Conservation (phyloP, 2,329 filamentous ascomycete genomes). For the Aspergillus oerlinghausenensis region DNA sequence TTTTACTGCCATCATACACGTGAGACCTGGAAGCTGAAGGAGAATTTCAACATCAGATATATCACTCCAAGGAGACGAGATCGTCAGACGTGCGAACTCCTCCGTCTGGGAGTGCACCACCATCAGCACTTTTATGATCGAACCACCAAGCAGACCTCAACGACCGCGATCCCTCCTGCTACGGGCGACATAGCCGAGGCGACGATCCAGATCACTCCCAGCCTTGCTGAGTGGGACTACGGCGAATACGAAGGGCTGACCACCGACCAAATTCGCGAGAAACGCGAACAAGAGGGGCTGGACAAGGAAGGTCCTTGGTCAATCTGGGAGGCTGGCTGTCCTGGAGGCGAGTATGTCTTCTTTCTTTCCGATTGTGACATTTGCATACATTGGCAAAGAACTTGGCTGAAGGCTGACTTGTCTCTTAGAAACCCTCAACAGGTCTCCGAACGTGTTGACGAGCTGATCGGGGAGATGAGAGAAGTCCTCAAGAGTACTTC, state of each 20-base stretch:
- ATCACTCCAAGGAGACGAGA: conserved; percentile 43
- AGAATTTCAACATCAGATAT: conserved; percentile 19
- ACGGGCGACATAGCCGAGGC: conserved; percentile 15
- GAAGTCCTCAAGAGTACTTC: conserved; percentile 2
- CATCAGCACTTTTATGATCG: not conserved
- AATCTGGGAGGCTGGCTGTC: conserved; percentile 57
- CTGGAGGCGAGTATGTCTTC: conserved; percentile 49
- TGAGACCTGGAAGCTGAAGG: not conserved
- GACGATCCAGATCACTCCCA: conserved; percentile 39
- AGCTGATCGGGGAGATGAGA: conserved; percentile 8
- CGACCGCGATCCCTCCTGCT: not conserved
- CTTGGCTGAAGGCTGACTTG: not conserved
- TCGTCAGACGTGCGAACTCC: conserved; percentile 46
- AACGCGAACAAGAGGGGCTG: conserved; percentile 45
- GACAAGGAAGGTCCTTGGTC: conserved; percentile 50
- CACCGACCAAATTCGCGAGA: conserved; percentile 46
- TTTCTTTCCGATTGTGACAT: not conserved
- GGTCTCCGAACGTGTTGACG: conserved; percentile 7
- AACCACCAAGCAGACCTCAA: not conserved
- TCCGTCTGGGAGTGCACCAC: conserved; percentile 35
- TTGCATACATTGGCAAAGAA: not conserved
- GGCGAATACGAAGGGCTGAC: conserved; percentile 58
- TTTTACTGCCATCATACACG: not conserved
- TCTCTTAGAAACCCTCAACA: conserved; percentile 6
- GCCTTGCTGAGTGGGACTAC: conserved; percentile 59